Evolutionary conservation across 2,329 filamentous ascomycete species (phyloP), one percentile per base, ranked within the genome.

Genomic region (Exserohilum rostratum): DNA sequence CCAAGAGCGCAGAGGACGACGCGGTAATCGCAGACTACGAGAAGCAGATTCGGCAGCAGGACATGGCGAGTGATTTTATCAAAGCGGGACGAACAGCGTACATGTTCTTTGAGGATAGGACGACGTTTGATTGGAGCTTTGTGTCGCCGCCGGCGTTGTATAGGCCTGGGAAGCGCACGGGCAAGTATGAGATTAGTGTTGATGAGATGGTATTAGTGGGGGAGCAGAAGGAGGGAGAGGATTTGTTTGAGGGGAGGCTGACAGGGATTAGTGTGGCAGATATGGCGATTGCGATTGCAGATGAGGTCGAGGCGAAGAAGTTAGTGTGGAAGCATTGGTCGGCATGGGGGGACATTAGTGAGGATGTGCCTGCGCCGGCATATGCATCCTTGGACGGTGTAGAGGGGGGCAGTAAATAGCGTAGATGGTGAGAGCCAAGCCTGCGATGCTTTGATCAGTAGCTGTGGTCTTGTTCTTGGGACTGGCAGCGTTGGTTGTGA

Each of bases 41-140:
- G 40, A 47, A 54, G 0, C 44, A 47, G 0, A 63, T 72, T 13
- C 62, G 52, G 25, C 30, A 11, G 2, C 70, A 70, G 22, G 69
- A 73, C 17, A 43, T 52, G 3, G 67, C 70, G 1, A 59, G 53
- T 0, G 66, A 70, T 54, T 74, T 74, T 13, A 72, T 74, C 13
- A 71, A 67, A 20, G 72, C 70, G 1, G 70, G 64, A 1, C 54
- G 73, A 1, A 70, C 72, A n/a, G 66, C 65, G 20, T 74, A 50
- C 37, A 74, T 74, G 70, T 74, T 75, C 30, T 75, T 75, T 10
- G 69, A 74, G 29, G 70, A 70, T 4, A 71, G 74, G 29, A 64
- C 59, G 46, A 58, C 51, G 11, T 75, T 76, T 43, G 45, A 43
- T 11, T 76, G 73, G 73, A 67, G 58, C 34, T 75, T 72, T 60